phyloP scores from a whole-genome alignment of 257 asterid genomes.

The Capsicum rhomboideum region DNA sequence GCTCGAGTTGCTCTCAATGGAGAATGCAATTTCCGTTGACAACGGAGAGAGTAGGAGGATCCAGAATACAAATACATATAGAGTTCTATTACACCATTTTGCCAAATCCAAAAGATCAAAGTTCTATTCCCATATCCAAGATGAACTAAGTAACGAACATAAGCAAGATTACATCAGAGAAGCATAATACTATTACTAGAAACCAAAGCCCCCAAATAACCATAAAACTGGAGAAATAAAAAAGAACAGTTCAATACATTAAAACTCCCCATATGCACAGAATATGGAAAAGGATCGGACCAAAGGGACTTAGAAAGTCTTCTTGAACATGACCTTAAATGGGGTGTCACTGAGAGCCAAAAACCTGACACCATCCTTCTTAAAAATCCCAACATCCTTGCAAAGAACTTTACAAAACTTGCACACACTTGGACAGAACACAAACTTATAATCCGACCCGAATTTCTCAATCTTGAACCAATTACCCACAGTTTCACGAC shows the following conservation, averaged over 20 bases:
- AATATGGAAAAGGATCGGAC: no score
- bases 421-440: constrained; percentile 14
- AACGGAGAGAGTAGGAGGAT: no score
- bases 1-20: no score
- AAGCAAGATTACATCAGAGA: background rate
- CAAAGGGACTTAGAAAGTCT: background rate
- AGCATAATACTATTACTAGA: background rate
- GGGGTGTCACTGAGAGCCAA: constrained; percentile 15
- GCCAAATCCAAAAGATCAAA: no score
- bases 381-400: constrained; percentile 8
- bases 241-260: no score
- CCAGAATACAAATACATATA: no score
- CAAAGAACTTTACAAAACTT: constrained; percentile 2
- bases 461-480: constrained; percentile 19
- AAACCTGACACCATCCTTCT: background rate
- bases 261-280: no score
- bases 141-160: background rate
- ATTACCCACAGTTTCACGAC: background rate
- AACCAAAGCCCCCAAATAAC: background rate
- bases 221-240: background rate
- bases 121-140: background rate
- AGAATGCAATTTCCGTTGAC: no score
- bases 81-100: no score
- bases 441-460: constrained; percentile 8
- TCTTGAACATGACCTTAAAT: constrained; percentile 3